phyloP scores from a whole-genome alignment of 176 grass and related monocot genomes.

The Bonia amplexicaulis region DNA sequence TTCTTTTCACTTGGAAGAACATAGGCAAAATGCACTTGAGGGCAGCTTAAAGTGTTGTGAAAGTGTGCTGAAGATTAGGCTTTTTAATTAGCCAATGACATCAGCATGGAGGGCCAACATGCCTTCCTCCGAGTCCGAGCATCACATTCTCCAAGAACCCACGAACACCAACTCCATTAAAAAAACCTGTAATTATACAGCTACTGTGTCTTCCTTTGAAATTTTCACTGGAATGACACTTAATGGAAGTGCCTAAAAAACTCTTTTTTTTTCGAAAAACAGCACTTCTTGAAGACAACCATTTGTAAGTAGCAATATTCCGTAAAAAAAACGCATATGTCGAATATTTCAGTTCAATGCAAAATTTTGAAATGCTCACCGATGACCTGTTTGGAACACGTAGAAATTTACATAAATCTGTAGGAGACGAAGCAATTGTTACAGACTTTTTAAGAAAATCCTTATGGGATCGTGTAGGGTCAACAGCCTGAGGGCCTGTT shows the following conservation, averaged over 20 bases:
- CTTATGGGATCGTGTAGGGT: neutral
- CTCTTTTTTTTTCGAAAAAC: neutral
- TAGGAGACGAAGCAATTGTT: neutral
- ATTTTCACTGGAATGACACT: neutral
- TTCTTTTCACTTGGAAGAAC: slow-evolving; percentile 7
- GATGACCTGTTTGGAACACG: neutral
- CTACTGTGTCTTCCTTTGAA: neutral
- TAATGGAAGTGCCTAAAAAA: neutral
- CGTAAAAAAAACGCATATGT: neutral
- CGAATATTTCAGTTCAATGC: neutral
- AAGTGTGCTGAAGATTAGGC: slow-evolving; percentile 25
- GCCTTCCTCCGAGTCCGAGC: slow-evolving; percentile 17
- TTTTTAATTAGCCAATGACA: slow-evolving; percentile 29
- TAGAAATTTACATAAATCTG: neutral
- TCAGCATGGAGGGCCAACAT: slow-evolving; percentile 18
- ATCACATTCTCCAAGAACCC: slow-evolving; percentile 40
- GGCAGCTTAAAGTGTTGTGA: neutral
- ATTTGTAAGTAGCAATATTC: neutral
- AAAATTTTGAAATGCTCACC: neutral
- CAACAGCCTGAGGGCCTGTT: too few species aligned
- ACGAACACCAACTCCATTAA: slow-evolving; percentile 14
- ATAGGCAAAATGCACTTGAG: neutral
- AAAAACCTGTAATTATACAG: neutral
- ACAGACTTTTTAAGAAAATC: neutral
- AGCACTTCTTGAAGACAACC: neutral